Conservation (phyloP, 2,329 filamentous ascomycete species). For the Epichloe uncinata region DNA sequence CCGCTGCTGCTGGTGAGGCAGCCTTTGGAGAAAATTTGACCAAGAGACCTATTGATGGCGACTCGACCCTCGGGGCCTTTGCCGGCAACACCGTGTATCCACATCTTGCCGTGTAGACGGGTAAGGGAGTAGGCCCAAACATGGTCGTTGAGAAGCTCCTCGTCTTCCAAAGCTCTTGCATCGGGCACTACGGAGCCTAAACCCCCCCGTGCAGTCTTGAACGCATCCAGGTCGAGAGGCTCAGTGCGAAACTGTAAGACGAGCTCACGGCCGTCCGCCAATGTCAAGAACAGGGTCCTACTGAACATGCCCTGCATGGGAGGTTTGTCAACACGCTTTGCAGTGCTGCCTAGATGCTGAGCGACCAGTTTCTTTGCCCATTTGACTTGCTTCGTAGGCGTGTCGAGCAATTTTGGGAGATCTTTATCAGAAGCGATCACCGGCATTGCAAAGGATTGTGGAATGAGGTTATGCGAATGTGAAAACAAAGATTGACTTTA, state of each 20-base stretch:
- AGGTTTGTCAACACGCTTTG: slow-evolving; percentile 13
- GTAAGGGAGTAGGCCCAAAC: slow-evolving; percentile 2
- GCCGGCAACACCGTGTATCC: background rate
- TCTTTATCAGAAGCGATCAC: slow-evolving; percentile 6
- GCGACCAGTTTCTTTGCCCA: slow-evolving; percentile 14
- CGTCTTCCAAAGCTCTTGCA: background rate
- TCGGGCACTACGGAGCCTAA: background rate
- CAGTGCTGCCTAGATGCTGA: slow-evolving; percentile 13
- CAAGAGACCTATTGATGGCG: slow-evolving; percentile 1
- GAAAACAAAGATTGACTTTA: background rate
- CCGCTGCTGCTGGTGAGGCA: background rate
- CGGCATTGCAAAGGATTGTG: slow-evolving; percentile 6
- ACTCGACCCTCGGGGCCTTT: slow-evolving; percentile 1
- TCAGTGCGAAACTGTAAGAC: slow-evolving; percentile 2
- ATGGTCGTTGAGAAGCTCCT: background rate
- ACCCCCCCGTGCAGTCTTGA: background rate
- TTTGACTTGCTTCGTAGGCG: slow-evolving; percentile 13
- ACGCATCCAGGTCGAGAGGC: background rate
- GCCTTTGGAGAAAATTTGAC: slow-evolving; percentile 1
- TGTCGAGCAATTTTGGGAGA: slow-evolving; percentile 14
- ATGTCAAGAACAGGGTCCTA: slow-evolving; percentile 12
- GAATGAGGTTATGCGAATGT: background rate
- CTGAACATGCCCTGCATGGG: slow-evolving; percentile 17
- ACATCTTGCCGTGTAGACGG: slow-evolving; percentile 1
- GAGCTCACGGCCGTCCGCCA: slow-evolving; percentile 3